Evolutionary conservation across 2,329 filamentous ascomycete genomes (phyloP), one percentile per base, ranked within the genome.

Genomic region (Penicillium sp.): DNA sequence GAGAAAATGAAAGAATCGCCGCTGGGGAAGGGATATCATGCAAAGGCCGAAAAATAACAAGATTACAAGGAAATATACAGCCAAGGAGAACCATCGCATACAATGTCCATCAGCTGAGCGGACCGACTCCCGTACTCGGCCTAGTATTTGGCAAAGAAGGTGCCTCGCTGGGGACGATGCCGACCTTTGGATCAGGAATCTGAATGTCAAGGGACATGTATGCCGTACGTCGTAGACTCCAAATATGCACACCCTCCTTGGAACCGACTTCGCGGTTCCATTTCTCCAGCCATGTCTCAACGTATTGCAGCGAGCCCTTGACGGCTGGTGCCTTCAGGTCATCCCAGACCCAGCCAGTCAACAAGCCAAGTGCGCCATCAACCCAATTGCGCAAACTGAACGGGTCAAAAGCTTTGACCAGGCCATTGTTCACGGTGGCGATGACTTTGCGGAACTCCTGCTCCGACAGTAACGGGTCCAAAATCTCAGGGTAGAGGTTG

Each of bases 261-360:
- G 75, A 75, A n/a, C 82, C 82, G 9, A 80, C 74, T 58, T 90
- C 84, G 8, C 72, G 70, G 71, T 99, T 99, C 92, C 93, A 97
- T 56, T 85, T 82, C 61, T 95, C 89, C 51, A 99, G 83, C 86
- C 90, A 96, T 35, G 73, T 74, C 75, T 99, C 94, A 18, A 97
- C 76, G 9, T 77, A 81, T 53, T 81, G 82, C 44, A 96, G 73
- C 53, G 87, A 82, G 22, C 80, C 78, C 77, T 97, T 97, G 56
- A 89, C 83, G 8, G 82, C 85, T 3, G 89, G 89, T 33, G 90
- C 75, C 1, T 93, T 92, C 22, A 93, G 67, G 69, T 97, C 93
- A 56, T 99, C 94, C 91, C 92, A 97, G 31, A 97, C 68, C 90
- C 92, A 99, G 22, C 93, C 90, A 0, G 94, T 97, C 31, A 92